A percentile compares a stretch with the other conserved stretches of the same genome.
phyloP scores from a whole-genome alignment of 2,329 filamentous ascomycete genomes.

The Juglanconis oblonga region DNA sequence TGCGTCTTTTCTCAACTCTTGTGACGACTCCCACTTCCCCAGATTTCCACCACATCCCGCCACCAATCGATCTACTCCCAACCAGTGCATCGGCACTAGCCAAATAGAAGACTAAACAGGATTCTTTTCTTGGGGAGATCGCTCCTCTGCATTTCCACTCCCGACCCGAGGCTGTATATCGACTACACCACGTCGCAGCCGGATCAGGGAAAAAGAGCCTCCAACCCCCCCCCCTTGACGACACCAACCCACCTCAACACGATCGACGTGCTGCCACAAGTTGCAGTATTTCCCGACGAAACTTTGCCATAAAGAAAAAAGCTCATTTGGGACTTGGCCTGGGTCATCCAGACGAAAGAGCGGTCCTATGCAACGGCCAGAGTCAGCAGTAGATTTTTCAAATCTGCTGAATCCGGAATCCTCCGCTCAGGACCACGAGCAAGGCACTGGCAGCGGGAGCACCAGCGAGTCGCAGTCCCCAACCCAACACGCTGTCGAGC shows the following conservation, averaged over 20 bases:
- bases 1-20: conserved; percentile 26
- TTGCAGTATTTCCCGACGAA: conserved; percentile 5
- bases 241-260: background rate
- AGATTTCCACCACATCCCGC: conserved; percentile 8
- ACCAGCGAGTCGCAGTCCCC: conserved; percentile 24
- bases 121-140: too few species aligned
- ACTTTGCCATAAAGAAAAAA: background rate
- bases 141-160: too few species aligned
- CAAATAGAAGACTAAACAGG: too few species aligned
- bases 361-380: conserved; percentile 73
- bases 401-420: conserved; percentile 68
- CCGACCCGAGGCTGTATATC: too few species aligned
- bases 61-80: background rate
- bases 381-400: conserved; percentile 71
- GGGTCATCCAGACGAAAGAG: conserved; percentile 23
- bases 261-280: conserved; percentile 1
- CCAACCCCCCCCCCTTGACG: too few species aligned
- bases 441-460: conserved; percentile 18
- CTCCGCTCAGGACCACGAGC: conserved; percentile 21
- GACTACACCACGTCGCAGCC: too few species aligned
- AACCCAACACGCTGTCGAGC: conserved; percentile 26
- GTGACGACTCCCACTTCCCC: conserved; percentile 23
- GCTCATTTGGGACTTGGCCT: background rate
- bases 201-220: too few species aligned
- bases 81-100: background rate